Percentiles rank a stretch among this genome's conserved stretches.
Conservation (phyloP, 2,329 filamentous ascomycete species). For the Aphanocladium album region DNA sequence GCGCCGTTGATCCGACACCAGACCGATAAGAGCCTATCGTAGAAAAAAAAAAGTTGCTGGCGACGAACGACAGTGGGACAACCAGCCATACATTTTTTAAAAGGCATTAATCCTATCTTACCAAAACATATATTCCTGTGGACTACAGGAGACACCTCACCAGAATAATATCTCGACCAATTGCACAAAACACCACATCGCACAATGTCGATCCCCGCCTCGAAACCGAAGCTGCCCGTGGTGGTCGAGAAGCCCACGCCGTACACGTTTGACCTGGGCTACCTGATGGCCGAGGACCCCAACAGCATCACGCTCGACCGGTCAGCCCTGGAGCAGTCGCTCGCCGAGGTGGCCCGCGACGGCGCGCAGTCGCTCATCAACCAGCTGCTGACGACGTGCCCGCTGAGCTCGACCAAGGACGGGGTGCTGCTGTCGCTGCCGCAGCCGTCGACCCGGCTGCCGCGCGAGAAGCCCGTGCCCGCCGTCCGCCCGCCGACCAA, state of each 20-base stretch:
- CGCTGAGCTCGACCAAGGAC: slow-evolving; percentile 62
- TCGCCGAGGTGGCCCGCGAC: slow-evolving; percentile 74
- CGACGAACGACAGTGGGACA: neutral
- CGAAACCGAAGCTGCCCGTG: slow-evolving; percentile 51
- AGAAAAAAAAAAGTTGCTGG: slow-evolving; percentile 11
- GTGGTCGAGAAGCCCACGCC: slow-evolving; percentile 77
- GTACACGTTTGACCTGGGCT: slow-evolving; percentile 87
- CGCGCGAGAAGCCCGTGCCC: slow-evolving; percentile 89
- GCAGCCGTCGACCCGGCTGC: slow-evolving; percentile 61
- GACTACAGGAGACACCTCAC: no score
- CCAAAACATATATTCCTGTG: neutral
- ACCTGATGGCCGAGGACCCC: slow-evolving; percentile 79
- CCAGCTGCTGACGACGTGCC: slow-evolving; percentile 85
- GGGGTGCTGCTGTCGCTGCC: slow-evolving; percentile 80
- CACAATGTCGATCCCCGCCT: slow-evolving; percentile 31
- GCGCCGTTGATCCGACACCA: slow-evolving; percentile 7
- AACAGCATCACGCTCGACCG: slow-evolving; percentile 66
- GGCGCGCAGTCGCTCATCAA: slow-evolving; percentile 90
- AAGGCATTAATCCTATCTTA: neutral
- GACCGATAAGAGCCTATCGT: slow-evolving; percentile 7
- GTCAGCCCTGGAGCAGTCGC: slow-evolving; percentile 56
- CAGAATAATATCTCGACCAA: no score
- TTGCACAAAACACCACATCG: neutral
- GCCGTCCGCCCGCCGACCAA: slow-evolving; percentile 77
- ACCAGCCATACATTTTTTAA: neutral